Percentiles rank a stretch among this genome's conserved stretches.
Conservation (phyloP, 1,284 basidiomycete species). For the Ustilago lituana region DNA sequence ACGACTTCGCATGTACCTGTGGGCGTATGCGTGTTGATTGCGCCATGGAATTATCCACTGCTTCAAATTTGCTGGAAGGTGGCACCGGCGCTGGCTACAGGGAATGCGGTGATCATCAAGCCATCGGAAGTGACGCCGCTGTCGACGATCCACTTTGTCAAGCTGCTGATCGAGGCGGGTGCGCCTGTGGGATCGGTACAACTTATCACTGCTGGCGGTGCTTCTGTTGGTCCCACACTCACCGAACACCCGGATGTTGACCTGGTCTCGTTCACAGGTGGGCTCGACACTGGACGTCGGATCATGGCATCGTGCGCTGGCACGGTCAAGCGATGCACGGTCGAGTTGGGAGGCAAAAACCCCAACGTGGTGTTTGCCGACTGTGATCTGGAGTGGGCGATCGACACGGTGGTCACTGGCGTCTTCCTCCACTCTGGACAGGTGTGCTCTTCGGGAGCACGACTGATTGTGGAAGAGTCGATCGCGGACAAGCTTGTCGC, state of each 20-base stretch:
- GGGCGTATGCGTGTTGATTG: conserved; percentile 65
- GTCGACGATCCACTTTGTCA: conserved; percentile 63
- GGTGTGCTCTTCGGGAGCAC: conserved; percentile 64
- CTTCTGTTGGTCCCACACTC: conserved; percentile 58
- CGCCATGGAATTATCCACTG: conserved; percentile 67
- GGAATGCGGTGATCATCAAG: conserved; percentile 66
- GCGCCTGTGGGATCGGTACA: conserved; percentile 59
- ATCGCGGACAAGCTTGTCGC: conserved; percentile 64
- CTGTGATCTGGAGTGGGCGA: conserved; percentile 62
- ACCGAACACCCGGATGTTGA: conserved; percentile 63
- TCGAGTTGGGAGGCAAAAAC: conserved; percentile 67
- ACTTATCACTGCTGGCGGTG: conserved; percentile 63
- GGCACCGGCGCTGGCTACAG: conserved; percentile 64
- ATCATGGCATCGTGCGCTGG: conserved; percentile 61
- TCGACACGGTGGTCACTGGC: conserved; percentile 64
- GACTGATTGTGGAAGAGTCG: conserved; percentile 65
- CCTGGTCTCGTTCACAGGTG: conserved; percentile 66
- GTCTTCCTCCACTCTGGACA: conserved; percentile 67
- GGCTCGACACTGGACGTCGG: conserved; percentile 60
- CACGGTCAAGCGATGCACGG: conserved; percentile 64
- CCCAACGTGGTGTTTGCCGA: conserved; percentile 66
- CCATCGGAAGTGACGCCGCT: conserved; percentile 67
- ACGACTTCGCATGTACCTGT: conserved; percentile 60
- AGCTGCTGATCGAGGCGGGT: conserved; percentile 63
- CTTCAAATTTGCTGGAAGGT: conserved; percentile 67